These are phyloP conservation scores for Camillea tinctor DNA, from an alignment of 2,329 filamentous ascomycete species.

Conservation along the genomic window DNA sequence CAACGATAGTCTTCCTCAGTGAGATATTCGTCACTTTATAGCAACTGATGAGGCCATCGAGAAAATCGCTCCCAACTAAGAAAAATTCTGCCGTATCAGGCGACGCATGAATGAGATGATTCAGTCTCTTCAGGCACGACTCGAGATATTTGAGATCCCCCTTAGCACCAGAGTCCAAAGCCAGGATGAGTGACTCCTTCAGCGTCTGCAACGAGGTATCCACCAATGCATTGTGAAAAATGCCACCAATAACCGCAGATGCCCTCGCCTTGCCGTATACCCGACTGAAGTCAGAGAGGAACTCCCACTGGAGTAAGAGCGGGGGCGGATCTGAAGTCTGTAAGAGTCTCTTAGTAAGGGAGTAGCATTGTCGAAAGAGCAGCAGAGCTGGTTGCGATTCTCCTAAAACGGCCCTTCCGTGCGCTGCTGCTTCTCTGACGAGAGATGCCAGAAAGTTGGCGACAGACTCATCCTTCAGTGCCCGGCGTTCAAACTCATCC, in stretches of 20 bases:
- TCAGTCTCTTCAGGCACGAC: conserved; percentile 55
- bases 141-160: conserved; percentile 56
- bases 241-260: conserved; percentile 44
- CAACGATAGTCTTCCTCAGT: conserved; percentile 66
- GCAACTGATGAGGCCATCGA: conserved; percentile 70
- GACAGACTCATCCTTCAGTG: conserved; percentile 58
- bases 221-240: conserved; percentile 53
- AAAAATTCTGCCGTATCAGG: conserved; percentile 60
- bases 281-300: conserved; percentile 67
- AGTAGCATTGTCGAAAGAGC: conserved; percentile 64
- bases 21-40: conserved; percentile 64
- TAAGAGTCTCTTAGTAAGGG: conserved; percentile 60
- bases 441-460: conserved; percentile 66
- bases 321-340: conserved; percentile 41
- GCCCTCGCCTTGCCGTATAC: conserved; percentile 64
- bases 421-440: conserved; percentile 52
- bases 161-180: conserved; percentile 60
- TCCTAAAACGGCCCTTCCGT: conserved; percentile 36
- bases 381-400: conserved; percentile 35
- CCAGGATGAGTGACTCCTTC: conserved; percentile 61
- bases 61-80: conserved; percentile 81
- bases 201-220: conserved; percentile 56
- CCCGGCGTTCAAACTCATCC: conserved; percentile 50
- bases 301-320: conserved; percentile 59
- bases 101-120: conserved; percentile 62